Evolutionary conservation across 805 yeast species (phyloP), one percentile per base, ranked within the genome.

Genomic region (baker's yeast (Saccharomyces cerevisiae)): DNA sequence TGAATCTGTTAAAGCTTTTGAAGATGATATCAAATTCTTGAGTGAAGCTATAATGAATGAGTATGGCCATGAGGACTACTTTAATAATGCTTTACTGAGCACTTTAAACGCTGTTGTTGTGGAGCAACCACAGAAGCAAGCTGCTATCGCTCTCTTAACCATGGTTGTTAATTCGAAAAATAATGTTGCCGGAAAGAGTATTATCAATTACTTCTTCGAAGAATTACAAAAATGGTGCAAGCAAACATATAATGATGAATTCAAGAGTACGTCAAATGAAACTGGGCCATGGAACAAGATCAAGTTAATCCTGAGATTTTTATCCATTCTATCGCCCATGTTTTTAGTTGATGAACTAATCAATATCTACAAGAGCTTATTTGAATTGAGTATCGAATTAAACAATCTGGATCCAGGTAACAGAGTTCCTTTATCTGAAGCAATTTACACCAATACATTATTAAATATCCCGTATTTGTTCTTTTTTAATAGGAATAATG

Each of bases 101-200:
- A 86, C 88, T 1, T 65, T 90, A 27, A 78, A 79, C 53, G 88
- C 96, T 2, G 79, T 87, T 47, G 76, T 85, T 10, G 71, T 80
- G 29, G 98, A 94, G 69, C 97, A 92, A 69, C 98, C 99, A 0
- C 96, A 91, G 58, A 94, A 91, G 67, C 79, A 85, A 55, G 81
- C 84, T 13, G 79, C 84, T n/a, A 70, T 92, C 54, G 79, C 89
- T 28, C 81, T 84, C 8, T 74, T 89, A 59, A 72, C 90, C 4
- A 78, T 84, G 62, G 73, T 83, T 24, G 82, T 88, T 49, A 84
- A 86, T 70, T 75, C 85, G 26, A 78, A 78, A 55, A 82, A 81
- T 68, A 78, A 80, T 36, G 73, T 79, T 41, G 83, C 88, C 47
- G 92, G 95, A 51, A 80, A 82, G 59, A 79, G 80, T 50, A 79